Conservation (phyloP, 345 rosid species). For the Theobroma cacao region DNA sequence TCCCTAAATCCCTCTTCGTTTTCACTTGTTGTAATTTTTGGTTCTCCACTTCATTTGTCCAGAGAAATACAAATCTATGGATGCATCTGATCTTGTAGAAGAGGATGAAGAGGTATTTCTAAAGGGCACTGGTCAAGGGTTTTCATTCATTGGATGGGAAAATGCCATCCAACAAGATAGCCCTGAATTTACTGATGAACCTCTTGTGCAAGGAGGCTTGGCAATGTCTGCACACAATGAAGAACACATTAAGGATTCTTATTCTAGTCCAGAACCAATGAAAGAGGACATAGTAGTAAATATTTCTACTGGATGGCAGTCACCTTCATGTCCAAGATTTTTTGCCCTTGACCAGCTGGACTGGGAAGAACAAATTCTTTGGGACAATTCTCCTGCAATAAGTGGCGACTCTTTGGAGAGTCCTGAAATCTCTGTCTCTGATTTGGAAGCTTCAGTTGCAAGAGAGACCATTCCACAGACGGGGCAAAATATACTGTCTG, state of each 20-base stretch:
- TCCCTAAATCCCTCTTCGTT: background rate
- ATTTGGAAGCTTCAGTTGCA: conserved; percentile 27
- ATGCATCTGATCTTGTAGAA: conserved; percentile 68
- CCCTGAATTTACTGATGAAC: conserved; percentile 34
- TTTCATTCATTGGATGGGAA: conserved; percentile 31
- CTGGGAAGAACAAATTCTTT: conserved; percentile 83
- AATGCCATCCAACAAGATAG: conserved; percentile 40
- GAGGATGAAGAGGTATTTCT: conserved; percentile 85
- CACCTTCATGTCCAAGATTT: conserved; percentile 42
- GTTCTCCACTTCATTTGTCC: conserved; percentile 26
- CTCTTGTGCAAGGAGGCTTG: conserved; percentile 24
- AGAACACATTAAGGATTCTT: conserved; percentile 39
- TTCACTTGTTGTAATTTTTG: background rate
- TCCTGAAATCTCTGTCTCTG: conserved; percentile 41
- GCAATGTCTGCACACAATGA: conserved; percentile 30
- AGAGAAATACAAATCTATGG: conserved; percentile 62
- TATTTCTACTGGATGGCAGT: conserved; percentile 47
- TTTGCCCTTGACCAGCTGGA: conserved; percentile 86
- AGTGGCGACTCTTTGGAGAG: conserved; percentile 43
- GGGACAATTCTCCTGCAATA: conserved; percentile 66
- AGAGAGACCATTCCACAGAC: conserved; percentile 35
- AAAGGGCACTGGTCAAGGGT: conserved; percentile 47
- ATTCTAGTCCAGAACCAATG: conserved; percentile 67
- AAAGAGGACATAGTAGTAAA: conserved; percentile 39
- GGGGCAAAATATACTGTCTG: conserved; percentile 26